Conservation (phyloP, 306 rosid genomes). For the Lotus japonicus region DNA sequence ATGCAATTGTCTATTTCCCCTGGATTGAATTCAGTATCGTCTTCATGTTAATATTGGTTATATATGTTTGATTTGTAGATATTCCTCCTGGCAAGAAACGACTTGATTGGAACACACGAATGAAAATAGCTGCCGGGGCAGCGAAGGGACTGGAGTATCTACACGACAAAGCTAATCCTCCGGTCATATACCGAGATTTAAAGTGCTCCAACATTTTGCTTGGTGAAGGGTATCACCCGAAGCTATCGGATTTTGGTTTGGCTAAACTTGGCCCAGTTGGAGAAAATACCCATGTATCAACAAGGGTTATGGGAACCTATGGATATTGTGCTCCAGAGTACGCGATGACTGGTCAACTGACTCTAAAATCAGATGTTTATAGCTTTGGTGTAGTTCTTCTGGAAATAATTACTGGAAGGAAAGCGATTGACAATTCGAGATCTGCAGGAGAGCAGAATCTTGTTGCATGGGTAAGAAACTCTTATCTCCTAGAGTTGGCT, state of each 20-base stretch:
- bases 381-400: slow-evolving; percentile 96
- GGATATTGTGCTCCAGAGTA: slow-evolving; percentile 99
- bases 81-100: slow-evolving; percentile 58
- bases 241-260: slow-evolving; percentile 92
- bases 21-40: no score
- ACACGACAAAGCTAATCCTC: slow-evolving; percentile 92
- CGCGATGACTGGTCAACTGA: slow-evolving; percentile 91
- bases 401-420: slow-evolving; percentile 94
- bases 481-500: slow-evolving; percentile 5
- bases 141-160: slow-evolving; percentile 90
- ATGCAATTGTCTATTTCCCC: neutral
- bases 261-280: slow-evolving; percentile 98
- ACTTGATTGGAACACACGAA: slow-evolving; percentile 84
- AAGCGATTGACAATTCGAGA: slow-evolving; percentile 70
- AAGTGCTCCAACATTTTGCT: slow-evolving; percentile 96
- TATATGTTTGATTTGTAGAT: slow-evolving; percentile 47
- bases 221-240: slow-evolving; percentile 76
- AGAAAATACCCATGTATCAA: slow-evolving; percentile 92
- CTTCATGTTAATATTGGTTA: neutral
- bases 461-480: slow-evolving; percentile 85
- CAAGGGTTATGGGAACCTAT: slow-evolving; percentile 96
- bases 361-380: slow-evolving; percentile 88
- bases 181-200: slow-evolving; percentile 86
- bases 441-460: slow-evolving; percentile 89
- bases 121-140: slow-evolving; percentile 95